phyloP scores from a whole-genome alignment of 139 green algal species.

The Klebsormidium nitens region DNA sequence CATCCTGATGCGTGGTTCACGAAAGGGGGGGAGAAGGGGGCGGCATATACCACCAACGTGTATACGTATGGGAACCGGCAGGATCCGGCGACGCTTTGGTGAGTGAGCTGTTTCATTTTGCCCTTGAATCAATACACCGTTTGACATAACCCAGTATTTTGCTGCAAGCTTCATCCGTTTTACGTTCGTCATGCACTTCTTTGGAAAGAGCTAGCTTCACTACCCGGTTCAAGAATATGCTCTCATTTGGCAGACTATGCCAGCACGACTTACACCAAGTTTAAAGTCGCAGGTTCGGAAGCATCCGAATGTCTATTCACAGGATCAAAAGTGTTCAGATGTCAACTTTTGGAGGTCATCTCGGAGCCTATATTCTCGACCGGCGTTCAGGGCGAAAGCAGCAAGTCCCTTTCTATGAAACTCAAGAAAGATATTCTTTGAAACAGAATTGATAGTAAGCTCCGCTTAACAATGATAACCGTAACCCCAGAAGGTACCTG shows the following conservation, averaged over 20 bases:
- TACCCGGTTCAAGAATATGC: neutral
- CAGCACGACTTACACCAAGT: neutral
- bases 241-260: neutral
- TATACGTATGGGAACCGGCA: conserved; percentile 19
- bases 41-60: neutral
- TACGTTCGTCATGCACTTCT: neutral
- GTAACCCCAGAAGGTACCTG: neutral
- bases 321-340: too few species aligned
- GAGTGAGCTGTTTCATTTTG: too few species aligned
- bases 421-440: too few species aligned
- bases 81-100: conserved; percentile 7
- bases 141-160: too few species aligned
- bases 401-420: too few species aligned
- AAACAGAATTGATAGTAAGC: neutral
- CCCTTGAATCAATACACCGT: too few species aligned
- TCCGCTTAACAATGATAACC: neutral
- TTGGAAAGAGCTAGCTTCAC: neutral
- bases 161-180: too few species aligned
- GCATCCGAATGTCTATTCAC: too few species aligned
- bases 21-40: neutral
- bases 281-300: neutral
- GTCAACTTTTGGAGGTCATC: too few species aligned
- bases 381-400: too few species aligned
- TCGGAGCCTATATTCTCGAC: too few species aligned
- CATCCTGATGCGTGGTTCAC: conserved; percentile 27